Evolutionary conservation across 768 basidiomycete genomes (phyloP), one percentile per base, ranked within the genome.

Genomic region (Coprinopsis marcescibilis): DNA sequence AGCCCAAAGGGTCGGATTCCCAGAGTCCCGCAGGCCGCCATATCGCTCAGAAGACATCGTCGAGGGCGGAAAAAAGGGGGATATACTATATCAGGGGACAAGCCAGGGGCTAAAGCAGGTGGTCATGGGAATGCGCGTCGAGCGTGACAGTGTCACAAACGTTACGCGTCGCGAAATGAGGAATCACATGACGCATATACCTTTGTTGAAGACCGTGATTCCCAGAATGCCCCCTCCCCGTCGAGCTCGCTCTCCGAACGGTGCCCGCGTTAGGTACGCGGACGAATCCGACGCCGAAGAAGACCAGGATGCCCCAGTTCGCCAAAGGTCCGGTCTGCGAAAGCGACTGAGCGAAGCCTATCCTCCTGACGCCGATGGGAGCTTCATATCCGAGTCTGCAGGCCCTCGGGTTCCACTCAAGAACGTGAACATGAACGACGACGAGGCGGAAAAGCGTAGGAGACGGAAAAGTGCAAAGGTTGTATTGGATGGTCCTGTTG

Each of bases 381-480:
- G 64, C 54, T 66, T 69, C 55, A 61, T 57, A 24, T 56, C 60
- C 57, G 68, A 70, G 41, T 52, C 64, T 34, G 61, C 57, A 33
- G 65, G 67, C 3, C 60, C 59, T 24, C 68, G 69, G 35, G 57
- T 60, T 29, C 70, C 71, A 19, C 59, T 69, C 38, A 75, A 72
- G 57, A 68, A 73, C 6, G 74, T 73, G 56, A 82, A 73, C 51
- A 74, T 69, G 64, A 94, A 93, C 63, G 90, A 93, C 59, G 91
- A 93, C 65, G 77, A 76, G 2, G 89, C 89, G 0, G 91, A 94
- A 70, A 91, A 90, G 62, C 77, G 90, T 40, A 73, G 82, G 47
- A 68, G 91, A 45, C 68, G 91, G 57, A 89, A 88, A 71, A 90
- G 85, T 58, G 80, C 76, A 19, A 89, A 83, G 63, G 63, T 80